Evolutionary conservation across 495 filamentous ascomycete species (phyloP).

Genomic region (Hypoxylon lenormandii): DNA sequence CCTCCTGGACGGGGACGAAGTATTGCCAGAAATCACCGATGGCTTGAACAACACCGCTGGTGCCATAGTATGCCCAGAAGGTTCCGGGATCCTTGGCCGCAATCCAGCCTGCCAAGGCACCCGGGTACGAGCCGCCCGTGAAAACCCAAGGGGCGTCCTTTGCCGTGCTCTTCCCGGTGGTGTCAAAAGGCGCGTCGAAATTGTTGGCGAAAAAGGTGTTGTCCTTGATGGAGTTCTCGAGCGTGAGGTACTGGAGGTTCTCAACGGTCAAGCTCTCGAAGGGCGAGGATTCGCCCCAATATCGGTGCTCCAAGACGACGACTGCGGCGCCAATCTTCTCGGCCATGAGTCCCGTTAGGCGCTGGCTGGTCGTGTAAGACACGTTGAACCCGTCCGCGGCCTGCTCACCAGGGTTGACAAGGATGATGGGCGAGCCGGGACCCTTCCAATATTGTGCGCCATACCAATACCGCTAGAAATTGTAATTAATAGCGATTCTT

Average conservation of each 20-base stretch:
- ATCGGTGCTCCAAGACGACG: conserved; percentile 70
- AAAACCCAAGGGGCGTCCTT: conserved; percentile 72
- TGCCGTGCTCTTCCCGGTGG: conserved; percentile 63
- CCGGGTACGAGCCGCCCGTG: conserved; percentile 73
- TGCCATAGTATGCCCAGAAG: conserved; percentile 75
- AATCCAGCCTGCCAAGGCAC: conserved; percentile 73
- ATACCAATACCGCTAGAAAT: conserved; percentile 69
- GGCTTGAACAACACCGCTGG: conserved; percentile 72
- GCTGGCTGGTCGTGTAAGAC: conserved; percentile 65
- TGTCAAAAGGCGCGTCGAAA: conserved; percentile 69
- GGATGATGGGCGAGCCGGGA: conserved; percentile 65
- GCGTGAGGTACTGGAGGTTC: conserved; percentile 71
- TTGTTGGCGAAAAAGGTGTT: conserved; percentile 72
- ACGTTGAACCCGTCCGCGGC: conserved; percentile 64
- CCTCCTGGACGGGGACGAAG: conserved; percentile 71
- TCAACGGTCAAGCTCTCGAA: conserved; percentile 65
- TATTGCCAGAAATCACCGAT: conserved; percentile 75
- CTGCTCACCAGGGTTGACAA: conserved; percentile 72
- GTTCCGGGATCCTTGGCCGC: conserved; percentile 70
- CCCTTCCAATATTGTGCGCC: conserved; percentile 67
- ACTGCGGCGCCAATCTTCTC: conserved; percentile 68
- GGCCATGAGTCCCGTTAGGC: conserved; percentile 66
- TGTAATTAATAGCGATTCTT: too few relatives aligned
- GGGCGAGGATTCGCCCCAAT: conserved; percentile 73
- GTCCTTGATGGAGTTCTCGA: conserved; percentile 72